Base-by-base conservation (phyloP, 192 early-diverging fungal genomes). In the Spinellus fusiger region DNA sequence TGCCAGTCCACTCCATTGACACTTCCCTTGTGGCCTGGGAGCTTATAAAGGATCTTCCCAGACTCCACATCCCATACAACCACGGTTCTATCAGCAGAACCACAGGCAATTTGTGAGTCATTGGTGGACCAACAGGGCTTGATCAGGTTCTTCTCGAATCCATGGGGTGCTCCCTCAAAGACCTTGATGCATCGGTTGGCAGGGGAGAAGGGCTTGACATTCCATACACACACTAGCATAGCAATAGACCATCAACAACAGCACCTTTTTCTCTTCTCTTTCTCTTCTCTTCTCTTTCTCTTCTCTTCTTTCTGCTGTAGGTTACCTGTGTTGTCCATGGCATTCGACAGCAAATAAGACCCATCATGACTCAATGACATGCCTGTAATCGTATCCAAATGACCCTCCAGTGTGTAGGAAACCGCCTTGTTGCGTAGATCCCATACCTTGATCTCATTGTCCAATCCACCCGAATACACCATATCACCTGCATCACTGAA, bases 1-100 rank as follows among this genome's bases (percentile, higher is more conserved):
- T 94, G 89, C 82, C 93, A 99, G 56, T 95, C 94, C 4, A 94
- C 92, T 33, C 93, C 89, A 25, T 93, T 97, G 5, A 93, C 93
- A 61, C 85, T 86, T 31, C 95, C 96, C 68, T 94, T 93, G 72
- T 96, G 96, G 0, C 94, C 96, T 26, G 96, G 93, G 53, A 96
- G 62, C 73, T 96, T 97, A 77, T 94, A 98, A 37, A 89, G 80
- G 38, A 98, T 93, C 56, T 87, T 82, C 31, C 83, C 79, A 18
- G 87, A 84, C 3, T 79, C 49, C 1, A 86, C 78, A 56, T 92
- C 84, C 97, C 97, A 99, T 22, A 98, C 85, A 0, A 94, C 89
- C 28, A 97, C 86, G 4, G 88, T 84, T 53, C 95, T 74, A 61
- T 99, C 97, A 3, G 86, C 93, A 48, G 85, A 76, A 9, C 95